Conservation (phyloP, 2,329 filamentous ascomycete genomes). For the Dothidotthia symphoricarpi region DNA sequence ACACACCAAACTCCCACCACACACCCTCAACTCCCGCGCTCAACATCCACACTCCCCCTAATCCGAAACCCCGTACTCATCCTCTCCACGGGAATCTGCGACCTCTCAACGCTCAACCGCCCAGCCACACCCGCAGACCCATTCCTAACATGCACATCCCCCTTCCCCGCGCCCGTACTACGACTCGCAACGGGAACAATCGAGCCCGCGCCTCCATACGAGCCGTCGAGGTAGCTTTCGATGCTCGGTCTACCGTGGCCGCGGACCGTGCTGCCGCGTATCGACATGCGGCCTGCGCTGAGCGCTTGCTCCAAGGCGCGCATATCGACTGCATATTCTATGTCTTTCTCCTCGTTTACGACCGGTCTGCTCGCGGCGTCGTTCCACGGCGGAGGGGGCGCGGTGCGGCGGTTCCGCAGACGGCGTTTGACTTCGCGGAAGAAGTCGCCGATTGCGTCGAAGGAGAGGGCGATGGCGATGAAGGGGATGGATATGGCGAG, state of each 20-base stretch:
- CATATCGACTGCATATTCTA: conserved; percentile 24
- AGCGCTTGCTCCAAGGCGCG: conserved; percentile 29
- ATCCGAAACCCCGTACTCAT: conserved; percentile 38
- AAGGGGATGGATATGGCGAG: conserved; percentile 55
- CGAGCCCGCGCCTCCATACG: conserved; percentile 8
- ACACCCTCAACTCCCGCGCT: conserved; percentile 7
- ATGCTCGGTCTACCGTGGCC: conserved; percentile 24
- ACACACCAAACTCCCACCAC: too few relatives aligned
- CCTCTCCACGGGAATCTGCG: conserved; percentile 23
- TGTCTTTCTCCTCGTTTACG: conserved; percentile 13
- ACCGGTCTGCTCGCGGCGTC: conserved; percentile 4
- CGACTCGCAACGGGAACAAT: conserved; percentile 36
- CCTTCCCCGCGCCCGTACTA: conserved; percentile 25
- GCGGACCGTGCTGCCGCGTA: conserved; percentile 11
- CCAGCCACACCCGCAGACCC: conserved; percentile 1
- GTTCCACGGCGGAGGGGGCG: neutral
- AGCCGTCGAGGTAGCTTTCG: conserved; percentile 27
- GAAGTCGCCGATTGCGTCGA: conserved; percentile 43
- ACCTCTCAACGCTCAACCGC: conserved; percentile 19
- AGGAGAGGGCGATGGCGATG: conserved; percentile 47
- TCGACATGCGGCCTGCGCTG: conserved; percentile 16
- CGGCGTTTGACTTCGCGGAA: conserved; percentile 28
- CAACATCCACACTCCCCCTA: conserved; percentile 31
- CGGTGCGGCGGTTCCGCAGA: conserved; percentile 10
- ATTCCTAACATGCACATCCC: conserved; percentile 8